phyloP scores from a whole-genome alignment of 768 basidiomycete genomes.

The Brasilioporus rufonigricans region DNA sequence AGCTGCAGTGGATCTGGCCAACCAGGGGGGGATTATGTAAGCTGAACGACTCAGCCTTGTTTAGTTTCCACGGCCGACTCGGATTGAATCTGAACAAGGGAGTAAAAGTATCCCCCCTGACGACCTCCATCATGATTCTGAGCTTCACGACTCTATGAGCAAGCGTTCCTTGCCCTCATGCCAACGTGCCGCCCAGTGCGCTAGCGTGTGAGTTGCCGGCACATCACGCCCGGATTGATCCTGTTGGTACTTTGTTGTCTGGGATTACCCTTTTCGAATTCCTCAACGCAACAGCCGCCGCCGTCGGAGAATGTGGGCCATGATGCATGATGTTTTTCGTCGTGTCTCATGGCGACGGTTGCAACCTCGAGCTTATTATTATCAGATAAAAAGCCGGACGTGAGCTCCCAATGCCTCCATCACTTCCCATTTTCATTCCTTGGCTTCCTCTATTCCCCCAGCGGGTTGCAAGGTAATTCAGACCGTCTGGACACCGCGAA shows the following conservation, averaged over 20 bases:
- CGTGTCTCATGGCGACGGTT: constrained; percentile 14
- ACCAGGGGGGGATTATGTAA: background rate
- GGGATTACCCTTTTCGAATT: background rate
- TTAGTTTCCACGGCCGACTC: too few species aligned
- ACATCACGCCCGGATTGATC: too few species aligned
- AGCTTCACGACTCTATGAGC: background rate
- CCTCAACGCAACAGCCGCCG: background rate
- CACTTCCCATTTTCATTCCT: background rate
- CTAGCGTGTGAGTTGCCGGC: too few species aligned
- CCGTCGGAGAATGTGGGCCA: background rate
- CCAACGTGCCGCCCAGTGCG: background rate
- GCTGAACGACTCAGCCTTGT: background rate
- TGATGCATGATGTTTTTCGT: background rate
- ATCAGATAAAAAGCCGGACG: constrained; percentile 11
- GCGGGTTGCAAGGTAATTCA: constrained; percentile 13
- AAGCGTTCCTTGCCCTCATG: background rate
- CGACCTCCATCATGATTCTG: background rate
- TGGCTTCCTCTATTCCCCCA: background rate
- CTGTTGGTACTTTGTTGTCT: background rate
- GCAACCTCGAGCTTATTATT: background rate
- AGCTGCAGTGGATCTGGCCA: too few species aligned
- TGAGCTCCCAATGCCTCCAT: background rate
- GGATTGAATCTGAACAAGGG: background rate
- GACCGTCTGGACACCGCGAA: background rate
- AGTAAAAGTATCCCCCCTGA: background rate